Evolutionary conservation across 306 rosid species (phyloP), one percentile per base, ranked within the genome.

Genomic region (Glycyrrhiza uralensis): DNA sequence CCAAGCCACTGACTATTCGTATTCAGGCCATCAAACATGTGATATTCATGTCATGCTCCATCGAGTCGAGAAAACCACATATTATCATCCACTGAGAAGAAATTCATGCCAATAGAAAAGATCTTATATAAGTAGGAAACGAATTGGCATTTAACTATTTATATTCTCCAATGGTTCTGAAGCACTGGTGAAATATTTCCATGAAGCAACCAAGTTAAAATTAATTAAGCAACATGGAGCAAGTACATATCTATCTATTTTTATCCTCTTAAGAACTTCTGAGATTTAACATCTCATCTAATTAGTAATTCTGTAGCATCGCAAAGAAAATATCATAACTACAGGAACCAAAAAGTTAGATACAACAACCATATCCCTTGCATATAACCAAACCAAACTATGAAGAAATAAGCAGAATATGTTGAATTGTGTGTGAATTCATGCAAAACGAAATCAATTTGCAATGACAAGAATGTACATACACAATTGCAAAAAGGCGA

Each of bases 341-440:
- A 32, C 3, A 64, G 33, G 4, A 75, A 29, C 6, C 24, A 7
- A 20, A 29, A 41, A 55, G 6, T 9, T 35, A 33, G 20, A 22
- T 5, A 18, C 57, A 46, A 78, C 64, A 36, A 26, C 38, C 62
- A 55, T 17, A 42, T n/a, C 56, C 41, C 24, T 50, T 20, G 12
- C 41, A 54, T 33, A 14, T 55, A 36, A 36, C 59, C 44, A n/a
- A n/a, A n/a, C n/a, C n/a, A 74, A 73, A 60, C 23, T 14, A 41
- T 7, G 28, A 35, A 17, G 26, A 67, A 49, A 72, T 6, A 68
- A 38, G 22, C 66, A 66, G 0, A 39, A 29, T 58, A 65, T n/a
- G 47, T 55, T 59, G 44, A 74, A 23, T 39, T 39, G 54, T 10
- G 24, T n/a, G 13, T 35, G 66, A 70, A 24, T 39, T 41, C 78